Evolutionary conservation across 2,329 filamentous ascomycete species (phyloP).

Genomic region (Apiospora malaysiana): DNA sequence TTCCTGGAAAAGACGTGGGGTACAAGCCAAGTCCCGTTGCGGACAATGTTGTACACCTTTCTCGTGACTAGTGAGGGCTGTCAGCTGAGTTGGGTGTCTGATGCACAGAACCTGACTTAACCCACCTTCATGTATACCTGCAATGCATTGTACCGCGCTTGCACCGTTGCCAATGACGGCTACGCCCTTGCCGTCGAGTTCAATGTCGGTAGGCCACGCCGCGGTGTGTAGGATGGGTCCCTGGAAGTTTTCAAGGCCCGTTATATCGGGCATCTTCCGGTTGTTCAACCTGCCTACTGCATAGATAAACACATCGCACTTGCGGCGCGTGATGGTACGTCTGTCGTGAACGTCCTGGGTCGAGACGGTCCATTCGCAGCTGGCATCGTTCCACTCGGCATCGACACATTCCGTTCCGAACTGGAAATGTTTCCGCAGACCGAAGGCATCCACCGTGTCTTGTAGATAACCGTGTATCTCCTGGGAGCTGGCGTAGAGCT

Average conservation of each 20-base stretch:
- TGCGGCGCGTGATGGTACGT: constrained; percentile 38
- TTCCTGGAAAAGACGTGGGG: constrained; percentile 49
- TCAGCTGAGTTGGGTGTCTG: no score
- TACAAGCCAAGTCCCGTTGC: constrained; percentile 57
- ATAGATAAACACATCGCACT: constrained; percentile 46
- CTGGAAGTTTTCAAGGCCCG: constrained; percentile 46
- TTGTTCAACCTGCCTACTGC: constrained; percentile 51
- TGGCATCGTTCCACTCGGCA: constrained; percentile 52
- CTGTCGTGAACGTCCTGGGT: constrained; percentile 46
- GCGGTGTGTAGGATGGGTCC: constrained; percentile 54
- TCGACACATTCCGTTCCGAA: constrained; percentile 48
- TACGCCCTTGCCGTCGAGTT: constrained; percentile 54
- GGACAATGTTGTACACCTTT: constrained; percentile 51
- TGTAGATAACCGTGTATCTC: constrained; percentile 48
- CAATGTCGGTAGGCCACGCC: constrained; percentile 41
- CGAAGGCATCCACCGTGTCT: constrained; percentile 51
- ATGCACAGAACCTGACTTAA: constrained; percentile 31
- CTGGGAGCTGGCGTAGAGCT: constrained; percentile 51
- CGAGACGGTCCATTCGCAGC: constrained; percentile 41
- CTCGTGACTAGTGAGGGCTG: constrained; percentile 33
- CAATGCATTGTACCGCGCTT: constrained; percentile 59
- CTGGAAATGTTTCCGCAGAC: constrained; percentile 50
- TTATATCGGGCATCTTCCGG: constrained; percentile 49
- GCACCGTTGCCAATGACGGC: constrained; percentile 59
- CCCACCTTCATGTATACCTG: constrained; percentile 51